A percentile compares a stretch with the other conserved stretches of the same genome.
These are phyloP conservation scores for Beauveria varroae DNA, from an alignment of 2,329 filamentous ascomycete species.

Conservation along the genomic window DNA sequence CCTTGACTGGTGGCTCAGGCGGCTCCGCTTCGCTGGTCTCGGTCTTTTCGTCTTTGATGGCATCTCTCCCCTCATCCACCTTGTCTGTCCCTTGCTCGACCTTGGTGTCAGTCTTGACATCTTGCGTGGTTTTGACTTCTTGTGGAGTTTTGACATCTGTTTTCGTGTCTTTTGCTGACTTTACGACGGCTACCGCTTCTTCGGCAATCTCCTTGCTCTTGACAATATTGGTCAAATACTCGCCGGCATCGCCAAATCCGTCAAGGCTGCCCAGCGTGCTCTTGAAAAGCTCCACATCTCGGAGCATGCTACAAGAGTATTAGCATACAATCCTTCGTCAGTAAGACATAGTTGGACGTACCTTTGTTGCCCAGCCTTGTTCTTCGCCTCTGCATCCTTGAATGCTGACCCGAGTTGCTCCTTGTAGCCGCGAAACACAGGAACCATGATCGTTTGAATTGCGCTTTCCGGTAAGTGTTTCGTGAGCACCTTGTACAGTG, in stretches of 20 bases:
- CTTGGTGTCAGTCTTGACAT: constrained; percentile 12
- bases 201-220: constrained; percentile 46
- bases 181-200: constrained; percentile 10
- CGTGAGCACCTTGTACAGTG: constrained; percentile 72
- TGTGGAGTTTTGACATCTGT: constrained; percentile 14
- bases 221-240: constrained; percentile 58
- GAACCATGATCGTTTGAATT: constrained; percentile 75
- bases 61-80: neutral
- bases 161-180: constrained; percentile 11
- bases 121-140: constrained; percentile 12
- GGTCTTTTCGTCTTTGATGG: constrained; percentile 14
- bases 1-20: neutral
- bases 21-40: constrained; percentile 7
- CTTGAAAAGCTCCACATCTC: constrained; percentile 67
- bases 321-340: neutral
- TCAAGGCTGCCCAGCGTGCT: constrained; percentile 68
- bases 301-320: constrained; percentile 53
- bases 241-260: constrained; percentile 67
- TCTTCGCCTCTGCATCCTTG: constrained; percentile 55
- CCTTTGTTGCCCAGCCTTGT: constrained; percentile 62
- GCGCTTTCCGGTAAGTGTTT: constrained; percentile 73
- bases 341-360: constrained; percentile 32
- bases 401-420: constrained; percentile 71
- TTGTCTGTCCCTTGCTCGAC: constrained; percentile 13
- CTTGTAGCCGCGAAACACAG: constrained; percentile 76